A percentile compares a stretch with the other conserved stretches of the same genome.
phyloP scores from a whole-genome alignment of 208 protist species.

The Porcisia deanei region DNA sequence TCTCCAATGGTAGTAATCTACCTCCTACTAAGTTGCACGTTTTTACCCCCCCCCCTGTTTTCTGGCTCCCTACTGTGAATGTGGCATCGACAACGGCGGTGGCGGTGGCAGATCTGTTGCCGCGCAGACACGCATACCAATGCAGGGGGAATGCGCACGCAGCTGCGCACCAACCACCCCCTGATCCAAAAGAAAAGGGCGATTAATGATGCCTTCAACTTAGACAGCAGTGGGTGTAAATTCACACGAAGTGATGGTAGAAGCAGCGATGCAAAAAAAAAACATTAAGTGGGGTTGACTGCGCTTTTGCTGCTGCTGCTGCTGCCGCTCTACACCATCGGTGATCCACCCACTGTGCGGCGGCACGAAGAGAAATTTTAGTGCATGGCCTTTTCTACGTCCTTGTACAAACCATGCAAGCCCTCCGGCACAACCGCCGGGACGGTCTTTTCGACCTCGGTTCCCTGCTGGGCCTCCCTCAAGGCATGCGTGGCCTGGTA shows the following conservation, averaged over 20 bases:
- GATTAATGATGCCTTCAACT: background rate
- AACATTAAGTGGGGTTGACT: background rate
- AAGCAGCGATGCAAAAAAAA: background rate
- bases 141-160: background rate
- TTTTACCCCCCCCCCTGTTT: background rate
- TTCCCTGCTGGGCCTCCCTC: conserved; percentile 26
- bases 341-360: background rate
- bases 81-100: background rate
- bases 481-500: conserved; percentile 54
- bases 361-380: conserved; percentile 20
- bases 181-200: background rate
- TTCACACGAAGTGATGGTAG: background rate
- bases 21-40: conserved; percentile 2
- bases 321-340: background rate
- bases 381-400: conserved; percentile 60
- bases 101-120: background rate
- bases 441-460: conserved; percentile 30
- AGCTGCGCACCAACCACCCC: background rate
- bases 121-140: too few relatives aligned
- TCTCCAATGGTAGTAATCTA: background rate
- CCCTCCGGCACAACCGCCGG: conserved; percentile 62
- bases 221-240: background rate
- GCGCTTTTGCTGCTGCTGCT: background rate
- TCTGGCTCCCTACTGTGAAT: background rate
- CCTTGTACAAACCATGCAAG: conserved; percentile 72